Conservation (phyloP, 345 rosid species). For the Angophora floribunda region DNA sequence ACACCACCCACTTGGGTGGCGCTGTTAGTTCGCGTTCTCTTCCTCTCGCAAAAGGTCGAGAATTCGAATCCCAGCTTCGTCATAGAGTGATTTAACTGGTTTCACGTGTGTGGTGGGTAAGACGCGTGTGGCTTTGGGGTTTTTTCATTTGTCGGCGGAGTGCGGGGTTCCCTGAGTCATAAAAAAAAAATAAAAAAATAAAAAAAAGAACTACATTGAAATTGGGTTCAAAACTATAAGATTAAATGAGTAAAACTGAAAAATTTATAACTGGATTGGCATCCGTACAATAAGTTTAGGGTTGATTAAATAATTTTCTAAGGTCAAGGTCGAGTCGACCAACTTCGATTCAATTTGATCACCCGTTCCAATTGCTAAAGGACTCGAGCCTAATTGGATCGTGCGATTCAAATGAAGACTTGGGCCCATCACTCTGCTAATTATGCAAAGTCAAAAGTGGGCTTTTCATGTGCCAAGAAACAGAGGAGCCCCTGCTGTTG, state of each 20-base stretch:
- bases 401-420: neutral
- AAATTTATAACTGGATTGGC: fast-evolving
- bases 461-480: neutral
- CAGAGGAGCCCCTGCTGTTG: neutral
- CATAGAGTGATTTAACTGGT: no score
- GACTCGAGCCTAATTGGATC: neutral
- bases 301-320: neutral
- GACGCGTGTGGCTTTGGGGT: no score
- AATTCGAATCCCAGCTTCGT: no score
- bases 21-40: no score
- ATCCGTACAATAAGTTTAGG: neutral
- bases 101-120: no score
- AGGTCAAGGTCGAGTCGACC: neutral
- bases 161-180: no score
- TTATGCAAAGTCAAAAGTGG: neutral
- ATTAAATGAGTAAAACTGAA: fast-evolving
- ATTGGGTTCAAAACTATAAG: neutral
- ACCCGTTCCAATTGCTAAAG: neutral
- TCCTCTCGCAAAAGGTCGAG: no score
- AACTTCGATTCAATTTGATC: neutral
- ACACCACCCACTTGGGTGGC: no score
- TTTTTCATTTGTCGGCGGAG: no score
- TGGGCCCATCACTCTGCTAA: neutral
- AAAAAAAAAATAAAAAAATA: no score
- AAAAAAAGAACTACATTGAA: no score